Base-by-base conservation (phyloP, 768 basidiomycete genomes). In the Agaricus blazei region DNA sequence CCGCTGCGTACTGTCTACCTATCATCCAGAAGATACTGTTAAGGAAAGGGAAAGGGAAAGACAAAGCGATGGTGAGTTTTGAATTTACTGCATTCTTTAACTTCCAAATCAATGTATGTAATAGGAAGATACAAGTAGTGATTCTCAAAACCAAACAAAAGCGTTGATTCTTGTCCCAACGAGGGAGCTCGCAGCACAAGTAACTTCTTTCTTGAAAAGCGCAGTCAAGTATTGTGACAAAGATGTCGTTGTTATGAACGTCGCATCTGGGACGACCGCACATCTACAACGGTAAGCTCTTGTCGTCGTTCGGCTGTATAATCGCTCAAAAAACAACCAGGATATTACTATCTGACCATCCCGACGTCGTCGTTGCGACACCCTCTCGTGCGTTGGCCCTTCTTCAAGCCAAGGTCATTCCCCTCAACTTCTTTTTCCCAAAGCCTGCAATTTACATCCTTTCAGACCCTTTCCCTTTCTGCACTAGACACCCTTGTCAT, bases 1-100 rank as follows among this genome's bases (percentile, higher is more conserved):
- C 97, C 0, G 92, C 90, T 3, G 93, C 97, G 2, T 99, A 99
- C 67, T 92, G 90, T 62, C 78, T 98, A 9, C 97, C 97, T 0
- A 72, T 95, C 26, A 75, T 92, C 0, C 94, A 98, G 67, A 95
- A 93, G 68, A 85, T 98, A 24, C 65, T 98, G 52, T 82, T 56
- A 15, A 50, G 48, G 6, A 56, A 56, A 49, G 54, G 54, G 15
- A 49, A 56, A 29, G 48, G 54, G 34, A 56, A 56, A 24, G 48
- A 56, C 15, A 49, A 56, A 41, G 48, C 23, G 26, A 42, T 50
- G 48, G 54, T 55, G 28, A 48, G 27, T 48, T 48, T 42, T 3
- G 37, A 41, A 2, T 44, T 23, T 4, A 2, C 27, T 36, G 56
- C 24, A 24, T 50, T 0, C 52, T 79, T 82, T 63, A 70, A 47